Percentiles rank a stretch among this genome's conserved stretches.
Conservation (phyloP, 2,329 filamentous ascomycete species). For the Penicillium thymicola region DNA sequence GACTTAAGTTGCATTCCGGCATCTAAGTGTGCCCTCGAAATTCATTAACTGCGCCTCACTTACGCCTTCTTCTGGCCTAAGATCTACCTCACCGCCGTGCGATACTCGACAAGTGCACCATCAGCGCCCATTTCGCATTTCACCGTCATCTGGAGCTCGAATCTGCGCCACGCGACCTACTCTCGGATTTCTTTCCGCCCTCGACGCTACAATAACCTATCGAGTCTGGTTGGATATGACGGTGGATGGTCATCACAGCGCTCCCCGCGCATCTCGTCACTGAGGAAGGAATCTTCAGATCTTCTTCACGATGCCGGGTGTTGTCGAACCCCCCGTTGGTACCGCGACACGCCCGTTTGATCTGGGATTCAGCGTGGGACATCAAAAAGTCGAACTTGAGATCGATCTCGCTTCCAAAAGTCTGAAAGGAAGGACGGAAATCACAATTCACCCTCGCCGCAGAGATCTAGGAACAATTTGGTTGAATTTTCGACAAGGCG, state of each 20-base stretch:
- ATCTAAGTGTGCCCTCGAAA: not conserved
- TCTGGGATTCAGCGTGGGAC: slow-evolving; percentile 60
- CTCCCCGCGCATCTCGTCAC: slow-evolving; percentile 37
- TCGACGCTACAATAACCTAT: slow-evolving; percentile 3
- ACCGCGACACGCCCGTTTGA: slow-evolving; percentile 27
- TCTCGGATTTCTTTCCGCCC: not conserved
- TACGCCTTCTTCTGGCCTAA: not conserved
- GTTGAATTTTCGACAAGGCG: slow-evolving; percentile 63
- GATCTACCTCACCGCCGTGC: not conserved
- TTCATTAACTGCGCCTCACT: not conserved
- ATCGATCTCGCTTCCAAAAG: slow-evolving; percentile 76
- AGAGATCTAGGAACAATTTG: slow-evolving; percentile 54
- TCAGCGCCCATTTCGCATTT: not conserved
- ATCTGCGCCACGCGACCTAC: not conserved
- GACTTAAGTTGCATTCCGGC: not conserved
- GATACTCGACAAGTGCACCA: not conserved
- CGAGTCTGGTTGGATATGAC: slow-evolving; percentile 37
- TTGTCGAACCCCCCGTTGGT: slow-evolving; percentile 35
- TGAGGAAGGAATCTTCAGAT: slow-evolving; percentile 31
- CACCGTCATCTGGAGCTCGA: not conserved
- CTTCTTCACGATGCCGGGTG: slow-evolving; percentile 37
- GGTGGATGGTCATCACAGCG: slow-evolving; percentile 35
- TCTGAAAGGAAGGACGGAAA: slow-evolving; percentile 74
- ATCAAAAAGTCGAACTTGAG: slow-evolving; percentile 86
- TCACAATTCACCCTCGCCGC: slow-evolving; percentile 68